These are phyloP conservation scores for Alternaria gaisen DNA, from an alignment of 2,329 filamentous ascomycete species.

Conservation along the genomic window DNA sequence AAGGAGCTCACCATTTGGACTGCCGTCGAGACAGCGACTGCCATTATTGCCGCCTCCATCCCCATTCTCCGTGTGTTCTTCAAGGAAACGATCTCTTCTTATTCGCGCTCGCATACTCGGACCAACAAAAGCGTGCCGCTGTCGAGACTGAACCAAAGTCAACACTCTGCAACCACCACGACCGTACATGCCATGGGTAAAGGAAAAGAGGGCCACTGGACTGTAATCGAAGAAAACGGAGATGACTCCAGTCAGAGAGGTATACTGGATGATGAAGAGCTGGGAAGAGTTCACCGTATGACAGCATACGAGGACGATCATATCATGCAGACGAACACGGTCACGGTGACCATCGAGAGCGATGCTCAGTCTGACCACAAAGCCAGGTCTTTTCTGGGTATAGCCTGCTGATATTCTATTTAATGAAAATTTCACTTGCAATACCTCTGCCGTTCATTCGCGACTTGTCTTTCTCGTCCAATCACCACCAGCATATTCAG, in stretches of 20 bases:
- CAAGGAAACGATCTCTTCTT: constrained; percentile 31
- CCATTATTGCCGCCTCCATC: constrained; percentile 41
- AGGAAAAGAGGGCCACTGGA: constrained; percentile 9
- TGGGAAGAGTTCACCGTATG: not conserved
- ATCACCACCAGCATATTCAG: too few species aligned
- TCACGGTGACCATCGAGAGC: constrained; percentile 14
- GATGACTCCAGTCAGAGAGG: constrained; percentile 12
- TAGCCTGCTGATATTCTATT: not conserved
- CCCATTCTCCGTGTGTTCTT: constrained; percentile 45
- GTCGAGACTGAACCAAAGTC: constrained; percentile 7
- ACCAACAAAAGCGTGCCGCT: constrained; percentile 4
- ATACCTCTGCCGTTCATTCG: too few species aligned
- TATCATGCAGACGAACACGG: constrained; percentile 15
- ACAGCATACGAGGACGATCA: constrained; percentile 1
- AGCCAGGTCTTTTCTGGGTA: constrained; percentile 4
- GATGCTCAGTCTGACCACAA: constrained; percentile 2
- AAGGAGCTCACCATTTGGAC: constrained; percentile 45
- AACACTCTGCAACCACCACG: constrained; percentile 7
- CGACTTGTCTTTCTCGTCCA: too few species aligned
- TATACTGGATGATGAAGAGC: constrained; percentile 7
- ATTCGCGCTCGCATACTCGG: not conserved
- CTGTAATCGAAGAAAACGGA: not conserved
- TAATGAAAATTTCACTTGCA: not conserved
- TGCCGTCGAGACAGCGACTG: constrained; percentile 39
- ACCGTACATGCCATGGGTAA: constrained; percentile 1